These are phyloP conservation scores for Apiotrichum sp. DNA, from an alignment of 1,284 basidiomycete genomes.

Conservation along the genomic window DNA sequence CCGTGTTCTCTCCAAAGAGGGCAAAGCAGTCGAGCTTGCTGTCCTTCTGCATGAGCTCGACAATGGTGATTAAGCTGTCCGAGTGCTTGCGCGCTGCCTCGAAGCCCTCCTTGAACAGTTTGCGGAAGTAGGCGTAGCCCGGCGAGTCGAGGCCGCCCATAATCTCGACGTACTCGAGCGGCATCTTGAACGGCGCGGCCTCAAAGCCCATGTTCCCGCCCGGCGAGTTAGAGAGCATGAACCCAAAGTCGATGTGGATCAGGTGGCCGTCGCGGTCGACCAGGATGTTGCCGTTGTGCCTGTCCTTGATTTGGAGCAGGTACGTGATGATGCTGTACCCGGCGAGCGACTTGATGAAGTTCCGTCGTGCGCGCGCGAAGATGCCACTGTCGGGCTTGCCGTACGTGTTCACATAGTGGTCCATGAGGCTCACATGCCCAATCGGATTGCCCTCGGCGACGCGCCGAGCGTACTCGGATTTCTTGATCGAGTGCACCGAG, in stretches of 20 bases:
- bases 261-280: constrained; percentile 87
- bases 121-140: constrained; percentile 77
- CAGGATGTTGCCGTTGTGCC: constrained; percentile 98
- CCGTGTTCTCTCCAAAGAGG: constrained; percentile 84
- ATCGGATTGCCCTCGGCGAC: constrained; percentile 66
- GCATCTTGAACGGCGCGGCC: constrained; percentile 96
- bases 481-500: constrained; percentile 98
- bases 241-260: constrained; percentile 90
- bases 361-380: constrained; percentile 76
- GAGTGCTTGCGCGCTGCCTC: constrained; percentile 92
- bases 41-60: constrained; percentile 96
- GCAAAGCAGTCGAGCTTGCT: constrained; percentile 89
- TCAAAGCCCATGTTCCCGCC: constrained; percentile 94
- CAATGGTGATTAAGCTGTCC: constrained; percentile 90
- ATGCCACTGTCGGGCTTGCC: constrained; percentile 81
- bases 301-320: constrained; percentile 95
- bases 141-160: constrained; percentile 77
- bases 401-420: constrained; percentile 84
- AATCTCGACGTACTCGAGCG: constrained; percentile 91
- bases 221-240: constrained; percentile 94
- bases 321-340: constrained; percentile 93
- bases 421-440: constrained; percentile 77
- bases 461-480: constrained; percentile 88
- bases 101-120: constrained; percentile 86
- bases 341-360: constrained; percentile 91